These are phyloP conservation scores for Rhizomucor miehei DNA, from an alignment of 371 early-diverging fungal species.

Conservation along the genomic window DNA sequence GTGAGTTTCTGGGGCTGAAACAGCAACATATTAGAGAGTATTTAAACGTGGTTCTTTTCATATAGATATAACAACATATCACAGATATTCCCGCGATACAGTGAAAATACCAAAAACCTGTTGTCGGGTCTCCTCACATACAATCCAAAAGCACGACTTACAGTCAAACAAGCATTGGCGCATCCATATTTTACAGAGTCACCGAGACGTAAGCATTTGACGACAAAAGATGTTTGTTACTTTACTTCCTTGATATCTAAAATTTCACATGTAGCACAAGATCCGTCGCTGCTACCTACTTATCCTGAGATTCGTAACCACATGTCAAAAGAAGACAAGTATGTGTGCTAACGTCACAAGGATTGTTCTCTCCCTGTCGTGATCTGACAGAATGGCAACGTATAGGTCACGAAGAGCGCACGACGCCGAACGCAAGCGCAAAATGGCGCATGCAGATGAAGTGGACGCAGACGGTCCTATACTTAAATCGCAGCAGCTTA, in stretches of 20 bases:
- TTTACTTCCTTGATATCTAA: too few relatives aligned
- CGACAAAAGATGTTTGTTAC: background rate
- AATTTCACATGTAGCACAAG: constrained; percentile 34
- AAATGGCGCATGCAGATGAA: constrained; percentile 13
- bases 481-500: constrained; percentile 15
- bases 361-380: too few relatives aligned
- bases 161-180: constrained; percentile 67
- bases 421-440: constrained; percentile 21
- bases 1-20: constrained; percentile 25
- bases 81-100: constrained; percentile 57
- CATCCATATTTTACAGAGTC: constrained; percentile 79
- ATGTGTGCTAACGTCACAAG: constrained; percentile 15
- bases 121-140: constrained; percentile 77
- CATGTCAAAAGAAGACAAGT: constrained; percentile 39
- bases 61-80: constrained; percentile 56
- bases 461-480: constrained; percentile 11
- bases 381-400: too few relatives aligned
- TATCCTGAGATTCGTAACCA: constrained; percentile 64
- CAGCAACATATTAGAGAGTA: too few relatives aligned
- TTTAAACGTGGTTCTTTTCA: too few relatives aligned
- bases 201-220: constrained; percentile 38
- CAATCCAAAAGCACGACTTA: constrained; percentile 74
- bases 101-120: constrained; percentile 65
- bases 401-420: constrained; percentile 20
- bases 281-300: constrained; percentile 62